phyloP scores from a whole-genome alignment of 2,329 filamentous ascomycete genomes.

The Didymella pinodella region DNA sequence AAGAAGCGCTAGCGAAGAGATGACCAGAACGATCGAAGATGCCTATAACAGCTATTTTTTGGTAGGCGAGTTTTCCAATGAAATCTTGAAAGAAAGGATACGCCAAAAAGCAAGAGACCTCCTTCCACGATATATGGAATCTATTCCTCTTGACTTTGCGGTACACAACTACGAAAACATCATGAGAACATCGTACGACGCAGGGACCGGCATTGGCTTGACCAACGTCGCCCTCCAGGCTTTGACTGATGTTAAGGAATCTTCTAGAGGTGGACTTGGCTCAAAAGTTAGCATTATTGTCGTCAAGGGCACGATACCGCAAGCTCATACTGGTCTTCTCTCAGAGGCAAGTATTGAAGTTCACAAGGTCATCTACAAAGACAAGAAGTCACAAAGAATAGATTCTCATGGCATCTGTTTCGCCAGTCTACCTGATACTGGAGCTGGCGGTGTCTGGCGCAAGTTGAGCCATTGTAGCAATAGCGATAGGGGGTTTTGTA shows the following conservation, averaged over 20 bases:
- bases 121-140: slow-evolving; percentile 16
- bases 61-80: slow-evolving; percentile 5
- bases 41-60: slow-evolving; percentile 7
- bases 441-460: not conserved
- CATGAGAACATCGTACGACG: slow-evolving; percentile 15
- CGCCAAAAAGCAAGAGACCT: slow-evolving; percentile 21
- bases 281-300: not conserved
- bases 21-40: slow-evolving; percentile 14
- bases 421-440: not conserved
- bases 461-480: not conserved
- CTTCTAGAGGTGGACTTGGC: slow-evolving; percentile 1
- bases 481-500: not conserved
- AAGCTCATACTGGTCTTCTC: not conserved
- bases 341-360: not conserved
- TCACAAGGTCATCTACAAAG: not conserved
- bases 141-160: slow-evolving; percentile 19
- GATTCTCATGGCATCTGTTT: slow-evolving; percentile 2
- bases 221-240: slow-evolving; percentile 9
- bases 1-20: slow-evolving; percentile 18
- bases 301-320: not conserved
- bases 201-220: slow-evolving; percentile 11
- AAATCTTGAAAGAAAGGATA: slow-evolving; percentile 18
- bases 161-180: slow-evolving; percentile 22
- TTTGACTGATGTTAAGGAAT: slow-evolving; percentile 11
- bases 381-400: slow-evolving; percentile 1